These are phyloP conservation scores for Hysterangium stoloniferum DNA, from an alignment of 768 basidiomycete genomes.

Conservation along the genomic window DNA sequence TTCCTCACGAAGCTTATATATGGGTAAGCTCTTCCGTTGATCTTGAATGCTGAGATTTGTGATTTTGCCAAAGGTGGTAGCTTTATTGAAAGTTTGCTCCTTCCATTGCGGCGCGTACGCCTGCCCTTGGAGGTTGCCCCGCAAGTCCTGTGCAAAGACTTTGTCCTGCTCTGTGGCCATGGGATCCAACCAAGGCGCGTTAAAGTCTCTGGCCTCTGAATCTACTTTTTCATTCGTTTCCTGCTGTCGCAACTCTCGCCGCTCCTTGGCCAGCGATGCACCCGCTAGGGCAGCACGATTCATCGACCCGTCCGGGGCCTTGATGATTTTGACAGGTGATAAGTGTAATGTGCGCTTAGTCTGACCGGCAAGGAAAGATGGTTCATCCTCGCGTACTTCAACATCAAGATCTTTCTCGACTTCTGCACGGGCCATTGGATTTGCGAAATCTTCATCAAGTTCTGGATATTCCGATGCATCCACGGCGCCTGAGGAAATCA, in stretches of 20 bases:
- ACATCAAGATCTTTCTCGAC: conserved; percentile 97
- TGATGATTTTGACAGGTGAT: conserved; percentile 96
- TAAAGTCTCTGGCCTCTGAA: conserved; percentile 90
- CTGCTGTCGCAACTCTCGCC: conserved; percentile 88
- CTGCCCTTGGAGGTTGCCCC: conserved; percentile 75
- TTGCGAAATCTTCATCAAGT: conserved; percentile 76
- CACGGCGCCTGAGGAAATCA: conserved; percentile 91
- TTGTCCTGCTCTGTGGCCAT: conserved; percentile 86
- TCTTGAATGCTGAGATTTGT: conserved; percentile 88
- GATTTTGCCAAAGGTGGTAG: conserved; percentile 92
- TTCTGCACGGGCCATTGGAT: conserved; percentile 71
- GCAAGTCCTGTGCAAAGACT: conserved; percentile 88
- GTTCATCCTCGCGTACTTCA: conserved; percentile 94
- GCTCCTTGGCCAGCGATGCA: conserved; percentile 89
- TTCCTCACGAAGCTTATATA: conserved; percentile 89
- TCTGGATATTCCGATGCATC: conserved; percentile 92
- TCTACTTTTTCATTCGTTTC: conserved; percentile 93
- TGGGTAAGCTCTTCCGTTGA: conserved; percentile 84
- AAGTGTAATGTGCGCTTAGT: conserved; percentile 93
- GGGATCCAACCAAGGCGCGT: conserved; percentile 94
- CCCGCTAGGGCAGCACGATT: conserved; percentile 94
- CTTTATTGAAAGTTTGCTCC: conserved; percentile 87
- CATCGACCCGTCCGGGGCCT: conserved; percentile 95
- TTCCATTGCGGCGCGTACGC: conserved; percentile 85
- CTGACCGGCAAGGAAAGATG: conserved; percentile 92